Percentiles rank a stretch among this genome's conserved stretches.
phyloP scores from a whole-genome alignment of 2,329 filamentous ascomycete species.

The Pseudopyricularia javanii region DNA sequence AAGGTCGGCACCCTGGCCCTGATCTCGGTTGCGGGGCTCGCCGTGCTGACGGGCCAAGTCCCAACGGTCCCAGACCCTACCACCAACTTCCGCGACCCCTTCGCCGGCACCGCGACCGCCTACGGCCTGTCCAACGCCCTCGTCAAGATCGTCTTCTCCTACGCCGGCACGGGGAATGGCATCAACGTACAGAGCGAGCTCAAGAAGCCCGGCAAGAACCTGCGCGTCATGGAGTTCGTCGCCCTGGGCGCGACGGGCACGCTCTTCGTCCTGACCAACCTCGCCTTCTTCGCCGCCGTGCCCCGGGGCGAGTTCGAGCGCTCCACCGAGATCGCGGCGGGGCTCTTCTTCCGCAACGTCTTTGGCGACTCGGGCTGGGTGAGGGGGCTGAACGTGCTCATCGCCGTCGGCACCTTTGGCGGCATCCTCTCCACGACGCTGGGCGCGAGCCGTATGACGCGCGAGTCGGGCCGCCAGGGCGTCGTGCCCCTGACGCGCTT shows the following conservation, averaged over 20 bases:
- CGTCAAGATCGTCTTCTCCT: conserved; percentile 45
- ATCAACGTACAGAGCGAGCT: conserved; percentile 49
- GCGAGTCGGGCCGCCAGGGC: conserved; percentile 50
- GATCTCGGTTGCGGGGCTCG: conserved; percentile 40
- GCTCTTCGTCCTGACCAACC: conserved; percentile 50
- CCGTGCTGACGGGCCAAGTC: conserved; percentile 42
- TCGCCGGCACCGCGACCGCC: conserved; percentile 23
- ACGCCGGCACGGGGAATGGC: conserved; percentile 41
- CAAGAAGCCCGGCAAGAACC: not conserved
- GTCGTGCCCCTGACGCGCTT: conserved; percentile 44
- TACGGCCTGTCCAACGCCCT: conserved; percentile 40
- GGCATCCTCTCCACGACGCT: conserved; percentile 43
- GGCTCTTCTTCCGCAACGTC: conserved; percentile 48
- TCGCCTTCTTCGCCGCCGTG: conserved; percentile 54
- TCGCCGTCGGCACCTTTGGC: conserved; percentile 43
- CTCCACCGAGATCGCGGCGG: conserved; percentile 48
- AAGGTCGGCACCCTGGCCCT: conserved; percentile 49
- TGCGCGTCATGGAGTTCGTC: conserved; percentile 13
- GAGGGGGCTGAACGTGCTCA: conserved; percentile 41
- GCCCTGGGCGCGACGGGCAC: conserved; percentile 46
- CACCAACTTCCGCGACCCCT: conserved; percentile 40
- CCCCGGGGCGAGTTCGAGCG: conserved; percentile 43
- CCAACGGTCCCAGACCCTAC: conserved; percentile 33
- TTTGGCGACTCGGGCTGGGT: conserved; percentile 40
- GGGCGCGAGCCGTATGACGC: conserved; percentile 39